Base-by-base conservation (phyloP, 805 yeast species). In the Suhomyces emberorum region DNA sequence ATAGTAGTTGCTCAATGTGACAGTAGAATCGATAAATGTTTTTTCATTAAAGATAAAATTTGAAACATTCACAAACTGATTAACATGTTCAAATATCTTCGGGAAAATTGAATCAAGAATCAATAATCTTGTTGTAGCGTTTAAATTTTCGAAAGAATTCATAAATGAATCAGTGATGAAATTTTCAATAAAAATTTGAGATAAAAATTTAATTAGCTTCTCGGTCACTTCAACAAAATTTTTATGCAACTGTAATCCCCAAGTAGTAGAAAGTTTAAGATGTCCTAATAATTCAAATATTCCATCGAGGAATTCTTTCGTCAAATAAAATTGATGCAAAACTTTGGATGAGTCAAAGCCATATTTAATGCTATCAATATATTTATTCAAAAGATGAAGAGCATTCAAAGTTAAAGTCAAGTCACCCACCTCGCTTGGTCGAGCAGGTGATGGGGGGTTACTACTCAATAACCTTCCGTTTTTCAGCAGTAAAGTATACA, bases 301-400 rank as follows among this genome's bases (percentile, higher is more conserved):
- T 2, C 71, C 67, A 32, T 67, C 72, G 3, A 68, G 39, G 59
- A 68, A 68, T 9, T 52, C 62, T 31, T 51, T 57, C 15, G 57
- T 48, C 5, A 42, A 35, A 29, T 58, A 65, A 18, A 57, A 53
- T 3, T 32, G 31, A n/a, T 41, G 39, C 10, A 68, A 46, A 1
- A 54, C 41, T 4, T 41, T 43, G 4, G 48, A 37, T 3, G 48
- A 50, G 15, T 59, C 52, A 28, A 49, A 52, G 1, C 71, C 71
- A 9, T 45, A 24, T 30, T 53, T 50, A 8, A 68, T 52, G 4
- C 57, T 43, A 15, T 57, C 61, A 4, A 57, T 41, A 40, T 65
- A 63, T 36, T 52, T 55, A 29, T 59, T 61, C n/a, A 66, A 46
- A 8, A 65, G 46, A 42, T 65, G 70, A 9, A 67, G 41, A 0